phyloP scores from a whole-genome alignment of 352 stramenopile genomes.

The Pythium myriotylum region DNA sequence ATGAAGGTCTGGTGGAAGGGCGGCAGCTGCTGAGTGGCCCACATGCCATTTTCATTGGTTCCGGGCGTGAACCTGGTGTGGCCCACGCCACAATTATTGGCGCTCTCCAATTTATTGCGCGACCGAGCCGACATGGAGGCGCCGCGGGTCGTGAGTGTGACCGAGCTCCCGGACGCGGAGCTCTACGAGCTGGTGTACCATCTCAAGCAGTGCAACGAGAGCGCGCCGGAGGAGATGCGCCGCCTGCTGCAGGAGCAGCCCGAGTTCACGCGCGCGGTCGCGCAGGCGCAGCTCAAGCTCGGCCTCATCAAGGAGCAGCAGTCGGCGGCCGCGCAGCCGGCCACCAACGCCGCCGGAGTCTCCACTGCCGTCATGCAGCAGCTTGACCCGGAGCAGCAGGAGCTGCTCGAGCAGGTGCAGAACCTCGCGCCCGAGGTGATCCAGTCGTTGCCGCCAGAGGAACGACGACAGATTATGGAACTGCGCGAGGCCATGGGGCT shows the following conservation, averaged over 20 bases:
- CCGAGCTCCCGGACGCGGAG: conserved; percentile 52
- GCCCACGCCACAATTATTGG: conserved; percentile 3
- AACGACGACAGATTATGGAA: conserved; percentile 85
- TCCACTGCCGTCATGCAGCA: conserved; percentile 69
- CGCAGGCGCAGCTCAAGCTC: conserved; percentile 74
- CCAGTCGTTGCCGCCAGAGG: conserved; percentile 66
- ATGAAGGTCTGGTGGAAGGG: conserved; percentile 6
- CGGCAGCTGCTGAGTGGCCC: too few species aligned
- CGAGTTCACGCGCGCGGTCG: conserved; percentile 70
- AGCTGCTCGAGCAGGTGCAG: conserved; percentile 78
- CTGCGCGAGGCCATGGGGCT: conserved; percentile 79
- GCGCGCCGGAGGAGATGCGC: conserved; percentile 65
- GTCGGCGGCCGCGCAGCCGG: conserved; percentile 31
- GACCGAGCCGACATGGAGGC: conserved; percentile 14
- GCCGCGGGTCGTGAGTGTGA: conserved; percentile 42
- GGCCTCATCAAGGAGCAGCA: conserved; percentile 65
- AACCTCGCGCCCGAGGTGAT: conserved; percentile 83
- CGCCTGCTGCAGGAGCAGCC: conserved; percentile 74
- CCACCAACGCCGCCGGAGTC: conserved; percentile 61
- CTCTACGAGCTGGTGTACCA: conserved; percentile 82
- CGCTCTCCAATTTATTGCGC: too few species aligned
- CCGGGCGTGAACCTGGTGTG: conserved; percentile 9
- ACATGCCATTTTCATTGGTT: background rate
- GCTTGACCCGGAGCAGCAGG: conserved; percentile 76
- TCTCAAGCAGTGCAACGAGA: conserved; percentile 82